A percentile compares a stretch with the other conserved stretches of the same genome.
Conservation (phyloP, 208 protist genomes). For the Angomonas deanei region DNA sequence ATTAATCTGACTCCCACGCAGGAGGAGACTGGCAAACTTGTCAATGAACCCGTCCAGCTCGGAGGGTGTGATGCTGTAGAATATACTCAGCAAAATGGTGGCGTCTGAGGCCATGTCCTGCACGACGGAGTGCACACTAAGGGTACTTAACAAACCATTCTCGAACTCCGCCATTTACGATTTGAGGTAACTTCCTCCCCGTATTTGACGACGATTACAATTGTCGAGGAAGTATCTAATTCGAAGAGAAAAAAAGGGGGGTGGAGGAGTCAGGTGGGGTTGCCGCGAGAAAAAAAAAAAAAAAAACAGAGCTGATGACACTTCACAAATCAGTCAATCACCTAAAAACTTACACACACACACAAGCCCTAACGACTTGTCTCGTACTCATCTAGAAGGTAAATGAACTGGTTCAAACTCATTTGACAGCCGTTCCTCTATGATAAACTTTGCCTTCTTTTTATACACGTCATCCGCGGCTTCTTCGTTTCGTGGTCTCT, state of each 20-base stretch:
- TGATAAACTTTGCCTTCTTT: background rate
- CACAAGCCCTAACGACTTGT: background rate
- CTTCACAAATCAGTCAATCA: too few relatives aligned
- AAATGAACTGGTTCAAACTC: background rate
- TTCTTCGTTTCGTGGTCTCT: background rate
- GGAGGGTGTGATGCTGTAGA: constrained; percentile 20
- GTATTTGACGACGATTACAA: background rate
- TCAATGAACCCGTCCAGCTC: constrained; percentile 23
- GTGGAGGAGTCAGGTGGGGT: too few relatives aligned
- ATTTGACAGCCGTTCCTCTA: background rate
- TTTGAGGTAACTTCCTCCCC: background rate
- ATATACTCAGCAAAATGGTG: constrained; percentile 21
- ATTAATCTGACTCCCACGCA: constrained; percentile 17
- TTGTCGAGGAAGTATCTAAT: background rate
- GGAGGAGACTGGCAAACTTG: constrained; percentile 23
- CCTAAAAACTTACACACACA: background rate
- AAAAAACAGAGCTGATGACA: too few relatives aligned
- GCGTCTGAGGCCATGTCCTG: constrained; percentile 21
- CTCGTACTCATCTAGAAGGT: background rate
- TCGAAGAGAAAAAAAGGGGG: too few relatives aligned
- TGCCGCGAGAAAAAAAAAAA: too few relatives aligned
- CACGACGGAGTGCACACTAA: constrained; percentile 22
- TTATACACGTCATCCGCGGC: background rate
- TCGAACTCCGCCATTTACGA: background rate
- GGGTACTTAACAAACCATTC: constrained; percentile 1